phyloP scores from a whole-genome alignment of 2,329 filamentous ascomycete genomes.

The Aspergillus calidoustus region DNA sequence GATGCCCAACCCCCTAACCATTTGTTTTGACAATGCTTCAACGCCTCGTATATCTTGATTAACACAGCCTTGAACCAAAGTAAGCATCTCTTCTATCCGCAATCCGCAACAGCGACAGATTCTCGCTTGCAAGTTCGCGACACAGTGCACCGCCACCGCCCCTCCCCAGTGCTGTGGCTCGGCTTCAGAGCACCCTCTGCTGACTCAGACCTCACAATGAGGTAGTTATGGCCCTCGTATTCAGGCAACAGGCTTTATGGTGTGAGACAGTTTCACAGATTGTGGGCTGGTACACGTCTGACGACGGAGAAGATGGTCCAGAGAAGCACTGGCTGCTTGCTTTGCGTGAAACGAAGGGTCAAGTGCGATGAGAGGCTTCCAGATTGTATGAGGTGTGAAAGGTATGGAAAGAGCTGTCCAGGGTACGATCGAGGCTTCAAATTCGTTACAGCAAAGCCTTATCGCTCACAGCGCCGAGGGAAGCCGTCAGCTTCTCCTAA shows the following conservation, averaged over 20 bases:
- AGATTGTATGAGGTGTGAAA: conserved; percentile 39
- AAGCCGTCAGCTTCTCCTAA: background rate
- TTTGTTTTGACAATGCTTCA: background rate
- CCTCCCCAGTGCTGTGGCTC: background rate
- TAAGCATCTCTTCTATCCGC: background rate
- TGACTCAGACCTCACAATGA: background rate
- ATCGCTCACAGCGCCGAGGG: conserved; percentile 25
- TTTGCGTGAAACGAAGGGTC: conserved; percentile 35
- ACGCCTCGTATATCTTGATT: background rate
- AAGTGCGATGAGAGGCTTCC: conserved; percentile 41
- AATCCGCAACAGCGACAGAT: background rate
- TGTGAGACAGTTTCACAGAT: background rate
- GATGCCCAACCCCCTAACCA: background rate
- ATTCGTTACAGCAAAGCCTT: conserved; percentile 39
- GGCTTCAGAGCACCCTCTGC: background rate
- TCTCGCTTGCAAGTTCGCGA: too few species aligned
- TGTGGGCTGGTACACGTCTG: background rate
- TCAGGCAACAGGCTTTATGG: background rate
- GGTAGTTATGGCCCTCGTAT: background rate
- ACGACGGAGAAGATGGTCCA: conserved; percentile 26
- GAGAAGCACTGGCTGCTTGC: conserved; percentile 33
- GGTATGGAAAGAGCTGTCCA: conserved; percentile 38
- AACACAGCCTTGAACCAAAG: background rate
- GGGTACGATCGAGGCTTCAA: conserved; percentile 41
- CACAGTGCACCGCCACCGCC: conserved; percentile 6